Conservation (phyloP, 2,329 filamentous ascomycete genomes). For the Aspergillus sergii region DNA sequence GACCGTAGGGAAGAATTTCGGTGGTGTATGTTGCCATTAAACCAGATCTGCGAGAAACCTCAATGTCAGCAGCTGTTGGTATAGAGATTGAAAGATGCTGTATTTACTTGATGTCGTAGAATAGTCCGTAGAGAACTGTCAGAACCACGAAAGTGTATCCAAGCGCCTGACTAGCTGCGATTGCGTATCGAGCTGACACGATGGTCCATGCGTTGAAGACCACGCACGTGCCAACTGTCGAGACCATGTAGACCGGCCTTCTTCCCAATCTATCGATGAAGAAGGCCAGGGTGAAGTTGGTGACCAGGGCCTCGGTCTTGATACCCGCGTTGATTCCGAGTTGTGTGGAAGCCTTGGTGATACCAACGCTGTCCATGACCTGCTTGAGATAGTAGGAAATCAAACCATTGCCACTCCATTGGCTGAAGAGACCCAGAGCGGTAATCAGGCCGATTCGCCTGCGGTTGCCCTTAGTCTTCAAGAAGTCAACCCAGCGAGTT, state of each 20-base stretch:
- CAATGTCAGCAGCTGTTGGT: constrained; percentile 1
- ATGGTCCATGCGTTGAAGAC: too few relatives aligned
- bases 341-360: constrained; percentile 40
- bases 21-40: constrained; percentile 40
- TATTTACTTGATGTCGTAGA: too few relatives aligned
- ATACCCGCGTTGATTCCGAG: constrained; percentile 45
- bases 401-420: constrained; percentile 57
- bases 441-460: constrained; percentile 55
- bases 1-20: constrained; percentile 50
- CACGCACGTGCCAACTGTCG: constrained; percentile 43
- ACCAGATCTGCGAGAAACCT: too few relatives aligned
- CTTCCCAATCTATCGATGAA: constrained; percentile 44
- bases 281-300: constrained; percentile 38
- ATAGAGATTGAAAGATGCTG: not conserved
- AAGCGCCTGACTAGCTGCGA: constrained; percentile 6
- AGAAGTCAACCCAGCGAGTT: constrained; percentile 1
- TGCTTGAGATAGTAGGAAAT: constrained; percentile 42
- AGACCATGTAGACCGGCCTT: constrained; percentile 45
- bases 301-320: constrained; percentile 40
- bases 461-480: constrained; percentile 55
- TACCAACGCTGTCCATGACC: constrained; percentile 40
- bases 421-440: constrained; percentile 56
- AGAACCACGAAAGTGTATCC: too few relatives aligned
- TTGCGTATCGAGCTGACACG: not conserved
- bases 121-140: too few relatives aligned